These are phyloP conservation scores for Pyrenophora teres DNA, from an alignment of 2,329 filamentous ascomycete genomes.

Conservation along the genomic window DNA sequence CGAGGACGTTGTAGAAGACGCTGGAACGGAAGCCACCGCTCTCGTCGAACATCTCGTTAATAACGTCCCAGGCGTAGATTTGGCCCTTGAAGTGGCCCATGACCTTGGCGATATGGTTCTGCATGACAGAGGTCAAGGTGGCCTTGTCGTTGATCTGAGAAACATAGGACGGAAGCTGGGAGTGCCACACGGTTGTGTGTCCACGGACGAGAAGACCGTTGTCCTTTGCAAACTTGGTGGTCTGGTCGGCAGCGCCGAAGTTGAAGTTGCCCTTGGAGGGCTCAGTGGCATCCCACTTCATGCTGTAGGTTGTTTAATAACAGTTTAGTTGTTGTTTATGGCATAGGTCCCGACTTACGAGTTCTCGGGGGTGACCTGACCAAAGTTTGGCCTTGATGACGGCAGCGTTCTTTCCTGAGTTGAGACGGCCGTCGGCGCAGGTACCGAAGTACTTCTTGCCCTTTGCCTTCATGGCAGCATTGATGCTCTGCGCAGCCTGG, in stretches of 20 bases:
- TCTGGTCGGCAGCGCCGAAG: conserved; percentile 62
- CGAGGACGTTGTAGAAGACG: conserved; percentile 71
- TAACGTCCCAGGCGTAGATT: conserved; percentile 67
- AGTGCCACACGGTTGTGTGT: conserved; percentile 70
- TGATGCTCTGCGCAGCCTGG: conserved; percentile 55
- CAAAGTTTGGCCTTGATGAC: conserved; percentile 69
- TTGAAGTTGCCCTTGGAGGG: conserved; percentile 49
- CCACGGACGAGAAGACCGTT: conserved; percentile 67
- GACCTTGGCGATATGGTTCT: conserved; percentile 65
- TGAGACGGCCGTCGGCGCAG: conserved; percentile 60
- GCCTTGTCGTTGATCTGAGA: conserved; percentile 58
- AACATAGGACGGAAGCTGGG: conserved; percentile 61
- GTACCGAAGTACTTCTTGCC: conserved; percentile 71
- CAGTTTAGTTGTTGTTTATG: no score
- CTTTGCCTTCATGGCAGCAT: conserved; percentile 63
- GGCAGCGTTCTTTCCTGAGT: conserved; percentile 56
- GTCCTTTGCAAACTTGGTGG: conserved; percentile 61
- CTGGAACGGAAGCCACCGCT: conserved; percentile 63
- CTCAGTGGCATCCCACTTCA: conserved; percentile 70
- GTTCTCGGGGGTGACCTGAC: conserved; percentile 70
- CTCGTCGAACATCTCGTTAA: conserved; percentile 69
- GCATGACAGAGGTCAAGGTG: conserved; percentile 61
- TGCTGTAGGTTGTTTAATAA: conserved; percentile 47
- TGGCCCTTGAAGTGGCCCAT: conserved; percentile 67
- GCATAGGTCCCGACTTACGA: conserved; percentile 22